phyloP scores from a whole-genome alignment of 139 green algal genomes.

The Chlorella sorokiniana region DNA sequence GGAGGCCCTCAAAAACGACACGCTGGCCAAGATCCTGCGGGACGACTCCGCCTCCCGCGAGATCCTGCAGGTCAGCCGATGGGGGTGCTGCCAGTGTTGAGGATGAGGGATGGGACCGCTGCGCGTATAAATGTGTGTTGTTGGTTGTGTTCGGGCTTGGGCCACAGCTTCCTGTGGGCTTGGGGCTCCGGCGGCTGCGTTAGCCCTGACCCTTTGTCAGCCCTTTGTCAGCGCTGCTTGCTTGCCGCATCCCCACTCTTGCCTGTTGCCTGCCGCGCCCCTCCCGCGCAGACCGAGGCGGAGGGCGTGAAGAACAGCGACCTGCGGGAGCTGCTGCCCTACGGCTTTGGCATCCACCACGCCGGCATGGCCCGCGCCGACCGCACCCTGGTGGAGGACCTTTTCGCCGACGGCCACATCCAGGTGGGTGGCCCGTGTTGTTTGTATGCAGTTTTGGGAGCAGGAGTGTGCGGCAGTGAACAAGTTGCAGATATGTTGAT shows the following conservation, averaged over 20 bases:
- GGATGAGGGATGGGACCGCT: too few relatives aligned
- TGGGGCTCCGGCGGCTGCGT: neutral
- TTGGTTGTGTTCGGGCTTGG: neutral
- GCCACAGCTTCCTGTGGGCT: too few relatives aligned
- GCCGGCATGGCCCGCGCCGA: conserved; percentile 93
- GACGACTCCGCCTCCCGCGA: conserved; percentile 83
- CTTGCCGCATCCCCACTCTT: neutral
- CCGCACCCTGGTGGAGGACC: conserved; percentile 95
- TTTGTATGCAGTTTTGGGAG: neutral
- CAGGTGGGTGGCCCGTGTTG: conserved; percentile 59
- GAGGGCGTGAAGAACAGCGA: conserved; percentile 85
- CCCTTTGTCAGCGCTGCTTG: neutral
- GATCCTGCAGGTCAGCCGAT: conserved; percentile 70
- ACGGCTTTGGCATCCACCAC: conserved; percentile 97
- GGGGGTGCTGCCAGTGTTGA: neutral
- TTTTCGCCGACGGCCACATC: conserved; percentile 96
- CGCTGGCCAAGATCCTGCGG: conserved; percentile 79
- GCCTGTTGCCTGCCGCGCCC: neutral
- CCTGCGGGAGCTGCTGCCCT: conserved; percentile 93
- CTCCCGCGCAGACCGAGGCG: conserved; percentile 69
- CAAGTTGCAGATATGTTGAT: too few relatives aligned
- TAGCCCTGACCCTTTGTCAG: neutral
- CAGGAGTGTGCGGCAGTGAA: too few relatives aligned
- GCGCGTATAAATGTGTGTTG: neutral
- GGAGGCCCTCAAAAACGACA: conserved; percentile 75